Percentiles rank a stretch among this genome's conserved stretches.
These are phyloP conservation scores for Camptophora hylomeconis DNA, from an alignment of 2,329 filamentous ascomycete species.

Conservation along the genomic window DNA sequence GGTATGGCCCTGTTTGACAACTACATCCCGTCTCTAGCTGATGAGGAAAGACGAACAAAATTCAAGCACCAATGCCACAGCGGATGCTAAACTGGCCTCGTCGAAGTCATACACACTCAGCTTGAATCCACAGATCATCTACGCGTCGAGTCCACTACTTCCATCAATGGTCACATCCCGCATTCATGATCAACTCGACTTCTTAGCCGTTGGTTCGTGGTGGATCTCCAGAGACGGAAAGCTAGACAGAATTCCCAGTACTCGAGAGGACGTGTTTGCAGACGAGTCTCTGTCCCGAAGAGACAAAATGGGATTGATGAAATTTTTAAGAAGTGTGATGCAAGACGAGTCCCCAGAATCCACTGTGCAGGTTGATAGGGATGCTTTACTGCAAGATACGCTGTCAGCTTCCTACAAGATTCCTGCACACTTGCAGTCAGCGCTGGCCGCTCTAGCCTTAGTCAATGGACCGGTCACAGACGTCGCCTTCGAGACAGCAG, in stretches of 20 bases:
- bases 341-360: conserved; percentile 37
- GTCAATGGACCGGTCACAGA: conserved; percentile 44
- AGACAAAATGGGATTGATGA: conserved; percentile 79
- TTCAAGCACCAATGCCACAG: no score
- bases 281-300: conserved; percentile 62
- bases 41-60: no score
- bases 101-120: conserved; percentile 71
- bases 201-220: conserved; percentile 85
- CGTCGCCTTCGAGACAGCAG: conserved; percentile 53
- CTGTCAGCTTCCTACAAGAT: conserved; percentile 47
- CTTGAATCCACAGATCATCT: conserved; percentile 74
- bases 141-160: conserved; percentile 66
- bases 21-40: no score
- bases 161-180: conserved; percentile 75
- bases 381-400: conserved; percentile 41
- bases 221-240: conserved; percentile 49
- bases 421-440: conserved; percentile 52
- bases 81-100: conserved; percentile 37
- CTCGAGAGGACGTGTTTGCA: conserved; percentile 81
- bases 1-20: no score
- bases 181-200: conserved; percentile 81
- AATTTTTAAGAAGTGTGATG: conserved; percentile 78
- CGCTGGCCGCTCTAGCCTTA: conserved; percentile 59
- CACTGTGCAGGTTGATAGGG: no score
- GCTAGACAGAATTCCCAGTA: conserved; percentile 67